Conservation (phyloP, 169 alveolate species). For the Cryptosporidium ubiquitum region DNA sequence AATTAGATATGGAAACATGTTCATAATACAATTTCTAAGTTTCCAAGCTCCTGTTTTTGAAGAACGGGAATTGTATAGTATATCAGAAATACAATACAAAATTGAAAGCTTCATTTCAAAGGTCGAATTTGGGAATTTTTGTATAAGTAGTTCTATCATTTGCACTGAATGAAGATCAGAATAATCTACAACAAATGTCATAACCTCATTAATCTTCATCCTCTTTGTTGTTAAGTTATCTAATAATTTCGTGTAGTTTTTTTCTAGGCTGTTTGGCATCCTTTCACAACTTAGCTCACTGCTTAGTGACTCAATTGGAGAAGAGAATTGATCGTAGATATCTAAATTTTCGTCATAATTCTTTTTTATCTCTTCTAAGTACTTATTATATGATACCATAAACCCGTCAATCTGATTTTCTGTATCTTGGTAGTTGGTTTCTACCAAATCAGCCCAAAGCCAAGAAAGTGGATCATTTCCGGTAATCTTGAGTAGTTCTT, state of each 20-base stretch:
- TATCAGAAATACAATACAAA: conserved; percentile 48
- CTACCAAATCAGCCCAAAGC: conserved; percentile 19
- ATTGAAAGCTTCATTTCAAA: conserved; percentile 12
- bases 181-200: conserved; percentile 46
- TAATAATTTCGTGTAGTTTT: not conserved
- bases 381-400: not conserved
- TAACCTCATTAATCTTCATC: conserved; percentile 15
- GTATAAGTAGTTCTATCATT: conserved; percentile 11
- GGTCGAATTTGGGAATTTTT: conserved; percentile 32
- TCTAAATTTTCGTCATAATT: conserved; percentile 1
- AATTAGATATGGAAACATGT: conserved; percentile 43
- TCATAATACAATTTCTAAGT: conserved; percentile 27
- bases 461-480: conserved; percentile 64
- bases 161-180: conserved; percentile 50
- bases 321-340: not conserved
- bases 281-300: conserved; percentile 17
- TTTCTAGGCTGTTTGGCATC: not conserved
- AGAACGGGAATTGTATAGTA: conserved; percentile 56
- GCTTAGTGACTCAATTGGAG: conserved; percentile 16
- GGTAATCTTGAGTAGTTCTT: not conserved
- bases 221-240: conserved; percentile 19
- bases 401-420: not conserved
- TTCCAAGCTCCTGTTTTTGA: conserved; percentile 66
- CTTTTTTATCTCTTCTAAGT: not conserved
- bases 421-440: not conserved